phyloP scores from a whole-genome alignment of 2,329 filamentous ascomycete species.

The Aspergillus sp. region DNA sequence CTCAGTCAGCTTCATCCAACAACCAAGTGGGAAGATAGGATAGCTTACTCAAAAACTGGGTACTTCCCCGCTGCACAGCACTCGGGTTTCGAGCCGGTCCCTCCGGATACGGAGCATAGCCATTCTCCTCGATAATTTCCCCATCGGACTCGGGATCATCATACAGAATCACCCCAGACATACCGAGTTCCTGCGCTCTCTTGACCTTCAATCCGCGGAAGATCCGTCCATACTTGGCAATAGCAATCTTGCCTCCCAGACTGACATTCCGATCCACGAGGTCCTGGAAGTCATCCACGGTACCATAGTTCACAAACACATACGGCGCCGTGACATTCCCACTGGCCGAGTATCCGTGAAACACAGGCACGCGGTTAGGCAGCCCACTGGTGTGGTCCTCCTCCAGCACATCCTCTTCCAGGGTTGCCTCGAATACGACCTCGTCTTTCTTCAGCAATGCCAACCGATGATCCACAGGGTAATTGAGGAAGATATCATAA shows the following conservation, averaged over 20 bases:
- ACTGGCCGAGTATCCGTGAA: conserved; percentile 91
- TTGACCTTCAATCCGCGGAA: conserved; percentile 93
- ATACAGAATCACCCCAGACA: conserved; percentile 83
- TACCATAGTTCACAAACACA: conserved; percentile 90
- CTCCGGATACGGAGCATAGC: conserved; percentile 75
- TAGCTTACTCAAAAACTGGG: conserved; percentile 73
- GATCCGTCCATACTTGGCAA: conserved; percentile 81
- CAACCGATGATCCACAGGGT: conserved; percentile 70
- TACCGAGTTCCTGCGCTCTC: conserved; percentile 85
- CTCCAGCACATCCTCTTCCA: conserved; percentile 81
- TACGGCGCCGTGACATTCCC: conserved; percentile 88
- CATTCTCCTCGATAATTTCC: conserved; percentile 76
- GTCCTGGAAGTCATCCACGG: conserved; percentile 81
- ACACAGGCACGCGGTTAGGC: conserved; percentile 75
- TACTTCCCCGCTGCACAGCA: conserved; percentile 86
- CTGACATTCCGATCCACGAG: conserved; percentile 72
- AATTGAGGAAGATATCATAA: conserved; percentile 79
- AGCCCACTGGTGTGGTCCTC: conserved; percentile 79
- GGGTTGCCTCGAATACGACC: conserved; percentile 73
- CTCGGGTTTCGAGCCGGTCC: conserved; percentile 86
- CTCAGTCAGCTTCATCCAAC: background rate
- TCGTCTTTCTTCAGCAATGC: conserved; percentile 63
- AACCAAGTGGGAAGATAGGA: background rate
- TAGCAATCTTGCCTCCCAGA: conserved; percentile 80
- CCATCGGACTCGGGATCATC: conserved; percentile 89